Base-by-base conservation (phyloP, 129 eudicot genomes). In the Chrysanthemum makinoi region DNA sequence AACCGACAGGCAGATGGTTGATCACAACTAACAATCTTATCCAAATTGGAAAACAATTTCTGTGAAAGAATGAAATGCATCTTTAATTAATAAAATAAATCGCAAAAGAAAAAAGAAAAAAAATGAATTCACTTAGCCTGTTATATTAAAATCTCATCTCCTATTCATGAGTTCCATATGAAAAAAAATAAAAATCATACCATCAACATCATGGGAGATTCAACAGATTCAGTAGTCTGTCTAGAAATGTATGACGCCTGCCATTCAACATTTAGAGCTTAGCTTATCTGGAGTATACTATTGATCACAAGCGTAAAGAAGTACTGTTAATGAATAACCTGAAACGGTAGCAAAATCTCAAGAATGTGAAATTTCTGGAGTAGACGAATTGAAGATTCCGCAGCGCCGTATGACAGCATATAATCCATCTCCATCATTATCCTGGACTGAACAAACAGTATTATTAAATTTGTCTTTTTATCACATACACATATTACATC, bases 331-430 rank as follows among this genome's bases (percentile, higher is more conserved):
- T 49, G 26, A 59, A 83, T 69, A 73, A 88, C 97, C 53, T 90
- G 97, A 81, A 88, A 84, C 11, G 99, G 99, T 60, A 90, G 83
- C 65, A 95, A 70, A 52, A 86, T 74, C 64, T 86, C 91, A 13
- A 95, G 97, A 75, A 95, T 77, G 68, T 79, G 76, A 69, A 75
- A 82, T 77, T 83, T 84, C 72, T 78, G 86, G 70, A 95, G 97
- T 65, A 90, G 68, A 79, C 74, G 61, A 18, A 95, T 69, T 59
- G 99, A 95, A 84, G 89, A 81, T 77, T 82, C 87, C 64, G 99
- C 94, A 68, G 99, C 97, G 55, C 99, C 99, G 56, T 79, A 95
- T 28, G 97, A 90, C 50, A 95, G 86, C 99, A 95, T 90, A 79
- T 84, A 86, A 71, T 90, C 85, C 51, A 90, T 57, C 84, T 95